Evolutionary conservation across 1,139 yeast species (phyloP), one percentile per base, ranked within the genome.

Genomic region (Saccharomyces uvarum): DNA sequence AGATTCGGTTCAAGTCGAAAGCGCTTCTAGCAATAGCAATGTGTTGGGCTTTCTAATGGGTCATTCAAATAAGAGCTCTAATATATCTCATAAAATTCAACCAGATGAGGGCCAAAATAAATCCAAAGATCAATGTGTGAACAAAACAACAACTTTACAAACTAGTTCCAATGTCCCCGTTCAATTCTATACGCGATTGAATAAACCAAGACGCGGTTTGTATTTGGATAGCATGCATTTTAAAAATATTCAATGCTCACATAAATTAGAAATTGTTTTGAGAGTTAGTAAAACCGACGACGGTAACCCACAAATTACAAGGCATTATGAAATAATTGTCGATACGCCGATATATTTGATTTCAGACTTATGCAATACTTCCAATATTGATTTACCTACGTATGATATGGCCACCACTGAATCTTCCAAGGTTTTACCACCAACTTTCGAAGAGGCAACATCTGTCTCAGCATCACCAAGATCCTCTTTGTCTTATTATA

Each of bases 271-370:
- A 63, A 80, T 88, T 6, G 81, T 88, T 57, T 79, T 89, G 61
- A 75, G 96, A 55, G 82, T 88, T 41, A 84, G 91, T 16, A 84
- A 82, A 61, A 68, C 63, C 14, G 83, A 80, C 56, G 78, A 80
- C 3, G 75, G 75, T 55, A 69, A 73, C 53, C 76, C 73, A 48
- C 80, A 78, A 59, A 74, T 84, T 72, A 46, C 51, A 9, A 90
- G 86, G 63, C 95, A 88, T 69, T 90, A 84, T 66, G 97, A 90
- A 64, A 96, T 90, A 50, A 84, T 89, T 52, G 86, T 90, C 49
- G 97, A 89, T 67, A 87, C 96, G 0, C 97, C 97, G 0, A 77
- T 90, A 53, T 77, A 79, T 31, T 74, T 90, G 53, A 76, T 88
- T 50, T 85, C 95, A 53, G 80, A 88, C 27, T 79, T 82, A 59